phyloP scores from a whole-genome alignment of 1,139 yeast species.

The Yamadazyma trypodendri region DNA sequence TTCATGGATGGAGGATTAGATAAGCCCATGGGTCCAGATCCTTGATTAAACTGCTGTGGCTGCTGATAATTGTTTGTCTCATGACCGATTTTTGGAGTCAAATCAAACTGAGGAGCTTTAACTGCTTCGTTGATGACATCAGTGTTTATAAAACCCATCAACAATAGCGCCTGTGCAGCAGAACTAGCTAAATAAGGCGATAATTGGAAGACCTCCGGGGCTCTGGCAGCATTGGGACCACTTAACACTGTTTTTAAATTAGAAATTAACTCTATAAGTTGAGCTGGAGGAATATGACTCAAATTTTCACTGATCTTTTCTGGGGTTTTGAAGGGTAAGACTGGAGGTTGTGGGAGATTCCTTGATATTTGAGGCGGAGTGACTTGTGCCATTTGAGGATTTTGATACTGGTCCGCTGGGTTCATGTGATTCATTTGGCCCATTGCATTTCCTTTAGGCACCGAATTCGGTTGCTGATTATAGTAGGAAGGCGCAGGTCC shows the following conservation, averaged over 20 bases:
- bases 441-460: constrained; percentile 1
- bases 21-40: constrained; percentile 2
- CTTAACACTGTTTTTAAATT: constrained; percentile 54
- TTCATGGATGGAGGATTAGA: constrained; percentile 10
- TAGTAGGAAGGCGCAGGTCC: constrained; percentile 2
- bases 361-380: constrained; percentile 6
- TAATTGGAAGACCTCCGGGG: constrained; percentile 50
- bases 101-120: constrained; percentile 26
- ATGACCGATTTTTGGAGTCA: constrained; percentile 23
- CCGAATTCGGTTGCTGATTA: background rate
- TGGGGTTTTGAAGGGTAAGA: constrained; percentile 43
- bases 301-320: constrained; percentile 58
- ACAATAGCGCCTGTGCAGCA: constrained; percentile 69
- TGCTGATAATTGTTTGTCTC: constrained; percentile 16
- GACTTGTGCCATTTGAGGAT: constrained; percentile 2
- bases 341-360: constrained; percentile 45
- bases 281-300: constrained; percentile 65
- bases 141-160: constrained; percentile 72
- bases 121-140: constrained; percentile 56
- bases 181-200: constrained; percentile 62
- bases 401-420: constrained; percentile 2
- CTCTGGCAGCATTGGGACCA: constrained; percentile 51
- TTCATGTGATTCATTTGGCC: constrained; percentile 8
- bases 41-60: constrained; percentile 12
- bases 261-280: constrained; percentile 63